phyloP scores from a whole-genome alignment of 495 filamentous ascomycete species.

The Hypomontagnella monticulosa region DNA sequence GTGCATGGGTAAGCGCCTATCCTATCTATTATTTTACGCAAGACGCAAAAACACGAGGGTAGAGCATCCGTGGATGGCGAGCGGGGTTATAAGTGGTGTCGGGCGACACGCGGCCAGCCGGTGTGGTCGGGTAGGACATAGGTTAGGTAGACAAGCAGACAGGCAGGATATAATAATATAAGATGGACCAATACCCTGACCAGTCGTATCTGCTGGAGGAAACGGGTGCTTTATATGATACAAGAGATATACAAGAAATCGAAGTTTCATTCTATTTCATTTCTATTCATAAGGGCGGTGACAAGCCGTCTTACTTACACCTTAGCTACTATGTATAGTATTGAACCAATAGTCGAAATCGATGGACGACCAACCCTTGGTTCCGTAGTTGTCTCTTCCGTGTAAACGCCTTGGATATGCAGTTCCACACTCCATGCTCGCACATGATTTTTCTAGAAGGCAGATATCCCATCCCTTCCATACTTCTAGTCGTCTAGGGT shows the following conservation, averaged over 20 bases:
- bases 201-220: too few species aligned
- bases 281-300: too few species aligned
- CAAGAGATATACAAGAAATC: too few species aligned
- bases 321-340: too few species aligned
- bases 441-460: constrained; percentile 5
- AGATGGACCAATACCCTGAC: too few species aligned
- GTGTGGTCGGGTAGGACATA: not conserved
- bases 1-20: constrained; percentile 18
- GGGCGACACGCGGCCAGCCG: not conserved
- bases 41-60: too few species aligned
- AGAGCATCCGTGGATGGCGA: not conserved
- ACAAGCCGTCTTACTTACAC: too few species aligned
- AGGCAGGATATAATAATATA: not conserved
- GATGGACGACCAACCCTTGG: not conserved
- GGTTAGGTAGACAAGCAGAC: not conserved
- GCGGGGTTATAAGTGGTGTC: not conserved
- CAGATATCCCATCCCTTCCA: not conserved
- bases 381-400: too few species aligned
- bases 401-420: constrained; percentile 33
- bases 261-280: too few species aligned
- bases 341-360: not conserved
- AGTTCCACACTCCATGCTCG: constrained; percentile 20
- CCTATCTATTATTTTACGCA: too few species aligned
- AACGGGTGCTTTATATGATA: too few species aligned
- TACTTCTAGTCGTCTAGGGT: not conserved